Evolutionary conservation across 805 yeast species (phyloP).

Genomic region (Candida ulmi): DNA sequence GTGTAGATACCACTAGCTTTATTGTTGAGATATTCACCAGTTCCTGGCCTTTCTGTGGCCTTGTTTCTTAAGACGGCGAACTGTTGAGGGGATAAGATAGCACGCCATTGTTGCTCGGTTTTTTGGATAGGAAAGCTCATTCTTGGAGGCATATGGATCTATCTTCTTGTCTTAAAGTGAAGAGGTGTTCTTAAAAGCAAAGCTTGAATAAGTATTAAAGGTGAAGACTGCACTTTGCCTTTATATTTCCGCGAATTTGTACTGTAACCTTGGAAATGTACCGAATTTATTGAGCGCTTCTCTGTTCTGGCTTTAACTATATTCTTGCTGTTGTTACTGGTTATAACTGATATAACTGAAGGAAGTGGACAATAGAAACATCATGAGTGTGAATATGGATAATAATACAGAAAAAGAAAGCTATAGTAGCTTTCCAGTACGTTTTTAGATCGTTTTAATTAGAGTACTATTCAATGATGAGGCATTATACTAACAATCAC

Average conservation of each 20-base stretch:
- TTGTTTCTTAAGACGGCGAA: conserved; percentile 70
- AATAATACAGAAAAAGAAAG: conserved; percentile 1
- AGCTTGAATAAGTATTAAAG: too few species aligned
- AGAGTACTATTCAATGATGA: too few species aligned
- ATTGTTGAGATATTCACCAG: conserved; percentile 37
- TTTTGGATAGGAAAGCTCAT: conserved; percentile 15
- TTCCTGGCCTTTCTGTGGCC: conserved; percentile 39
- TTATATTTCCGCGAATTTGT: too few species aligned
- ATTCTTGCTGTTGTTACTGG: too few species aligned
- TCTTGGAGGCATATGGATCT: conserved; percentile 5
- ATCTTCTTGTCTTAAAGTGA: not conserved
- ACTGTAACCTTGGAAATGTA: not conserved
- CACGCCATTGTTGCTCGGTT: conserved; percentile 69
- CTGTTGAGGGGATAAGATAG: conserved; percentile 69
- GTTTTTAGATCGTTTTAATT: conserved; percentile 1
- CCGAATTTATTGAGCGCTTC: too few species aligned
- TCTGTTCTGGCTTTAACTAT: too few species aligned
- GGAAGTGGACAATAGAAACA: too few species aligned
- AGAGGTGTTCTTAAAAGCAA: not conserved
- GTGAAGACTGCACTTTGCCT: too few species aligned
- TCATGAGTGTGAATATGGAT: conserved; percentile 1
- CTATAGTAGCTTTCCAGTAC: conserved; percentile 20
- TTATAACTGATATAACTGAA: not conserved
- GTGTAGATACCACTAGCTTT: conserved; percentile 56
- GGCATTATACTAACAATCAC: conserved; percentile 3